Percentiles rank a stretch among this genome's conserved stretches.
phyloP scores from a whole-genome alignment of 2,329 filamentous ascomycete species.

The Coniochaeta ligniaria region DNA sequence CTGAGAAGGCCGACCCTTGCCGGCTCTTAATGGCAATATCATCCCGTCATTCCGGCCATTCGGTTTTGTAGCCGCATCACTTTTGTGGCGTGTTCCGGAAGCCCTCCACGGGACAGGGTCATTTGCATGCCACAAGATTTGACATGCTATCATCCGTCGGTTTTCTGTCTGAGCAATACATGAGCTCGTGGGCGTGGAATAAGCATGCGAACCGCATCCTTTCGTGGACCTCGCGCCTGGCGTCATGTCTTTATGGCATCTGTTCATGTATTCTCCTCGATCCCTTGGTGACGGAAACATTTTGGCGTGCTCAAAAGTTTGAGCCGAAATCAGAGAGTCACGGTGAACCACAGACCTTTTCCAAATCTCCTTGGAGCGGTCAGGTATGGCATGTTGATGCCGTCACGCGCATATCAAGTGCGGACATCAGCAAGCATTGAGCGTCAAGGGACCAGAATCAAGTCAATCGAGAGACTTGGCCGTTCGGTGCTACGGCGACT shows the following conservation, averaged over 20 bases:
- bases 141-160: neutral
- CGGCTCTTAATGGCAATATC: neutral
- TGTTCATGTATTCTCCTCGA: neutral
- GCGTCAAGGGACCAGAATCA: neutral
- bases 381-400: neutral
- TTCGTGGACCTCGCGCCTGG: neutral
- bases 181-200: neutral
- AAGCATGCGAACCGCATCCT: neutral
- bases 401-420: neutral
- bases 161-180: neutral
- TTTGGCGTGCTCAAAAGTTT: neutral
- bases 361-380: neutral
- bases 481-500: neutral
- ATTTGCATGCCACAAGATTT: neutral
- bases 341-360: neutral
- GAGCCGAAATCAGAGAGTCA: neutral
- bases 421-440: neutral
- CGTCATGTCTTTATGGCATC: neutral
- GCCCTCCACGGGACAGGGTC: neutral
- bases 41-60: neutral
- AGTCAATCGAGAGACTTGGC: neutral
- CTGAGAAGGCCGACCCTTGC: neutral
- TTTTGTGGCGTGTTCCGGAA: neutral
- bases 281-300: neutral
- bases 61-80: neutral